These are phyloP conservation scores for Ananas comosus DNA, from an alignment of 176 grass and related monocot genomes.

Conservation along the genomic window DNA sequence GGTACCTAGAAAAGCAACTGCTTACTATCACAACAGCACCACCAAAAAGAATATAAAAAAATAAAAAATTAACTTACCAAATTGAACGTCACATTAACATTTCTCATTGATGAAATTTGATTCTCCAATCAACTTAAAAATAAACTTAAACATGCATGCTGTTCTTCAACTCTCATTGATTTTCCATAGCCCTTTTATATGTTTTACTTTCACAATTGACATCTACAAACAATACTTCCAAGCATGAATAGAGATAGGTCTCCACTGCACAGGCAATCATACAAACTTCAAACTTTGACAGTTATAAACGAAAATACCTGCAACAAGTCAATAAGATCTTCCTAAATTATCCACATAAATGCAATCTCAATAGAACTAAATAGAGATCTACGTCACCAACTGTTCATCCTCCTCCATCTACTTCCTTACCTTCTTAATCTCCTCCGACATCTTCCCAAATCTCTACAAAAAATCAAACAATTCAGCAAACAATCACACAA, in stretches of 20 bases:
- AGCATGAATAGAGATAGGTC: neutral
- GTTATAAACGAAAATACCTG: neutral
- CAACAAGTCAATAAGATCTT: neutral
- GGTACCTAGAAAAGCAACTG: conserved; percentile 35
- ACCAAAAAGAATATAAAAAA: neutral
- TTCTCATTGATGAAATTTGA: too few relatives aligned
- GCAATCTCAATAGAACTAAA: neutral
- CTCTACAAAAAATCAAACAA: conserved; percentile 30
- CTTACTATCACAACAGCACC: neutral
- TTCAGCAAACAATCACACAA: neutral
- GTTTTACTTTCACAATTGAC: neutral
- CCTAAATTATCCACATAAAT: neutral
- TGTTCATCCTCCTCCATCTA: conserved; percentile 99
- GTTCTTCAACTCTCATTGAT: too few relatives aligned
- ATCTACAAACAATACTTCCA: neutral
- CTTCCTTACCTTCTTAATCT: conserved; percentile 88
- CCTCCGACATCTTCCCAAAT: conserved; percentile 68
- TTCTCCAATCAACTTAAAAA: too few relatives aligned
- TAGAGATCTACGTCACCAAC: conserved; percentile 48
- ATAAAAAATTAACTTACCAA: neutral
- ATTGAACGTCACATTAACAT: neutral
- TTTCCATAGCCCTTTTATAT: too few relatives aligned
- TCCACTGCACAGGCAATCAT: neutral
- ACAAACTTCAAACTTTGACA: neutral
- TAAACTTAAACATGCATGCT: too few relatives aligned